Evolutionary conservation across 108 stramenopile species (phyloP), one percentile per base, ranked within the genome.

Genomic region (Cyclostephanos tholiformis): DNA sequence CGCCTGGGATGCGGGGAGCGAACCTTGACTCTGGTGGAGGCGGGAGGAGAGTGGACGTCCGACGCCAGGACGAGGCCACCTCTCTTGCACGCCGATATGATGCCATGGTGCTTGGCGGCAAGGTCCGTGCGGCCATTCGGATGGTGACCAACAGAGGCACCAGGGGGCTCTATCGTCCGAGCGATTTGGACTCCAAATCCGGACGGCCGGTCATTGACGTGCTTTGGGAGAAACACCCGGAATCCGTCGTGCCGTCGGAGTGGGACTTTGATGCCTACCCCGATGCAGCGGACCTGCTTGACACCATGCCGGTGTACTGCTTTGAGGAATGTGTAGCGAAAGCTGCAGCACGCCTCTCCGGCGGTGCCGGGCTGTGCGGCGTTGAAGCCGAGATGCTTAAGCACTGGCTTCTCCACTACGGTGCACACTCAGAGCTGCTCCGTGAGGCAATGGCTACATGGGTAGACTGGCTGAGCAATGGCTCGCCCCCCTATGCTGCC

Each of bases 121-220:
- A 49, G 4, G 11, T 78, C 13, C 61, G 77, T 6, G 10, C 35
- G 11, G 77, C 77, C 4, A 51, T 78, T 23, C 35, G 71, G 30
- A 53, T 16, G 25, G n/a, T 78, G 7, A 72, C 77, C 16, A 35
- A 64, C 17, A 25, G 63, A 16, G 62, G 41, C 22, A 30, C 13
- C 14, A 46, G 70, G 16, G 74, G 67, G 0, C 35, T 57, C 20
- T 56, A 44, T 25, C 23, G 29, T 52, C 74, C 74, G 20, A 50
- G 6, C 25, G 65, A 75, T 35, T 12, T 55, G 26, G 32, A 48
- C 74, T 22, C 56, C 35, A 75, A 67, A 39, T 32, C 74, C 20
- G 74, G 74, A 22, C 7, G 10, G 10, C 51, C 74, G 32, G 32
- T 32, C 32, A 32, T 32, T 4, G 32, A 32, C 32, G 32, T 32